Evolutionary conservation across 106 monocot species (phyloP), one percentile per base, ranked within the genome.

Genomic region (Acorus calamus): DNA sequence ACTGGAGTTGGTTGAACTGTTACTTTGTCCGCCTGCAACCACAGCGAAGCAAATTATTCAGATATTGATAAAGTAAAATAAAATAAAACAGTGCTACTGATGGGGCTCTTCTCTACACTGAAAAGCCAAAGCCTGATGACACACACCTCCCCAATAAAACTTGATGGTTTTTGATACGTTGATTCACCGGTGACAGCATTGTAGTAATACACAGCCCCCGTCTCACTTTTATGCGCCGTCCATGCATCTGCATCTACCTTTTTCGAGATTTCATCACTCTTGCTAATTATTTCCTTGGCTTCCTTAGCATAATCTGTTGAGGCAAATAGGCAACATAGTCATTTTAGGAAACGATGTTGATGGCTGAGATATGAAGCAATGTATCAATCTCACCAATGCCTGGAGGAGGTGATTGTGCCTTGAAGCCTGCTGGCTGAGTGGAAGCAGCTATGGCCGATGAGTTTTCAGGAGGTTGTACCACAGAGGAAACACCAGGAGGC

Each of bases 151-250:
- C 78, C 83, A 52, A 79, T 91, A 68, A 88, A 98, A 51, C 64
- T 74, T 3, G 70, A 57, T 65, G 96, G 96, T 62, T 77, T 96
- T 69, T 87, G 76, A 73, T 91, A 98, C 68, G 91, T 98, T 59
- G 96, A 98, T 66, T 85, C 76, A 42, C 87, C 80, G 28, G 96
- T 84, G 44, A 91, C 6, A 55, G 91, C 78, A 71, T 98, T 91
- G 70, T 98, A 98, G 71, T 96, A 98, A 64, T 98, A 98, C 77
- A 83, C 57, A 3, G 56, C 72, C 78, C 96, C 96, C 11, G 84
- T 14, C 8, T 85, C 84, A 43, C 85, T 91, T 71, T 72, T 98
- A 50, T 98, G 96, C 47, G 80, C 80, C 44, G 87, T 87, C 96
- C 96, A 98, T 63, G 68, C 76, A 65, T 82, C 71, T 7, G 63